Evolutionary conservation across 1,284 basidiomycete species (phyloP).

Genomic region (Meripilus lineatus): DNA sequence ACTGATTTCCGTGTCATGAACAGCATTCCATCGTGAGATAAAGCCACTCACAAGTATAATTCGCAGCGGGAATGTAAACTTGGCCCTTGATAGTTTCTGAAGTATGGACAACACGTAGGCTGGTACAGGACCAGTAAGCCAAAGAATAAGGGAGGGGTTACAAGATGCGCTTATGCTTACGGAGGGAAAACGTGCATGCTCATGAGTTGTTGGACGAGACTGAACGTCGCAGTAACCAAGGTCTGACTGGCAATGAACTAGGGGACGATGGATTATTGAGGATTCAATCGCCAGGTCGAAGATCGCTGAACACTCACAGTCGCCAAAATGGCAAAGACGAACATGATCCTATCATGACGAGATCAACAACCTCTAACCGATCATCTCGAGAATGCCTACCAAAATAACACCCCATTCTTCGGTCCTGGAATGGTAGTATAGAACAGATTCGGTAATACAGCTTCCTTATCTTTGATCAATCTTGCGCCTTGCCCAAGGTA

Average conservation of each 20-base stretch:
- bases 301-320: constrained; percentile 40
- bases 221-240: constrained; percentile 67
- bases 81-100: constrained; percentile 58
- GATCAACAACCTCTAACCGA: no score
- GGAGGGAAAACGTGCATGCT: constrained; percentile 55
- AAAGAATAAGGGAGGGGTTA: background rate
- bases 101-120: constrained; percentile 52
- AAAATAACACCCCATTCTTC: constrained; percentile 47
- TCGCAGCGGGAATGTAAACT: constrained; percentile 57
- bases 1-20: constrained; percentile 22
- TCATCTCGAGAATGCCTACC: constrained; percentile 27
- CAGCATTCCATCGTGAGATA: background rate
- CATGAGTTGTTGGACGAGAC: constrained; percentile 58
- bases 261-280: background rate
- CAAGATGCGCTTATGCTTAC: constrained; percentile 19
- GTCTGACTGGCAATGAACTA: constrained; percentile 60
- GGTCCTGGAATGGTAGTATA: constrained; percentile 60
- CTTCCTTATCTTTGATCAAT: constrained; percentile 45
- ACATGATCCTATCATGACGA: constrained; percentile 44
- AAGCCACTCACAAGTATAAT: constrained; percentile 38
- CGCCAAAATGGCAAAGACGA: constrained; percentile 56
- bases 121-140: constrained; percentile 9
- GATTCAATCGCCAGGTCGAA: background rate
- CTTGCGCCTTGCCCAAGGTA: constrained; percentile 69
- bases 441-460: constrained; percentile 52